Evolutionary conservation across 2,329 filamentous ascomycete species (phyloP).

Genomic region (Botryotinia narcissicola): DNA sequence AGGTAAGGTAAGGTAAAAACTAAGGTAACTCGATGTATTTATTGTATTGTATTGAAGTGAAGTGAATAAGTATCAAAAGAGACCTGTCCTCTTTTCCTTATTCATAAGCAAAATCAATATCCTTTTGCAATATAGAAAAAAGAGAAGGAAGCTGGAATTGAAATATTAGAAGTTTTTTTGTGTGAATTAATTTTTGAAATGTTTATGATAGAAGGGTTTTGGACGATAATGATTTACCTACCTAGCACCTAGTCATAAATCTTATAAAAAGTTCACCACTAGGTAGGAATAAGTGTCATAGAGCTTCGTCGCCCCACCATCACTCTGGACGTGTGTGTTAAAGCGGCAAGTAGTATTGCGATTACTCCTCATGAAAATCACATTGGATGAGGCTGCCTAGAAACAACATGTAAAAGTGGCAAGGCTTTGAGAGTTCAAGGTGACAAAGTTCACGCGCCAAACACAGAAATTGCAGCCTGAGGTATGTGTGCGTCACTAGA

Average conservation of each 20-base stretch:
- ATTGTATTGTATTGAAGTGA: neutral
- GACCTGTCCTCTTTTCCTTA: neutral
- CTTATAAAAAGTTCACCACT: slow-evolving; percentile 1
- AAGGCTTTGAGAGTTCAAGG: neutral
- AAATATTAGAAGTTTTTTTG: neutral
- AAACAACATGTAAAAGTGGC: neutral
- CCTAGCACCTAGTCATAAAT: neutral
- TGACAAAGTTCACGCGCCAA: neutral
- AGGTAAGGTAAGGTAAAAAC: neutral
- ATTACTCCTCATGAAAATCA: neutral
- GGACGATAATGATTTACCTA: neutral
- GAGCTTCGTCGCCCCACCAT: neutral
- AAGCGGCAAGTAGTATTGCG: neutral
- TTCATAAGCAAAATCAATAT: neutral
- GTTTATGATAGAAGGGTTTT: neutral
- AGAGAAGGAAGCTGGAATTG: neutral
- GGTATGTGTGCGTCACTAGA: neutral
- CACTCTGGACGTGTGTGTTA: neutral
- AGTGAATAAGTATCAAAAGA: neutral
- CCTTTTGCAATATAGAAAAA: neutral
- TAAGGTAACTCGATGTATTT: neutral
- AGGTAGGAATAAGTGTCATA: neutral
- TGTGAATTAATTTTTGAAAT: neutral
- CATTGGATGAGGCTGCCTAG: neutral
- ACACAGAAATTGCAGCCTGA: neutral